Evolutionary conservation across 2,329 filamentous ascomycete species (phyloP).

Genomic region (Colletotrichum karsti): DNA sequence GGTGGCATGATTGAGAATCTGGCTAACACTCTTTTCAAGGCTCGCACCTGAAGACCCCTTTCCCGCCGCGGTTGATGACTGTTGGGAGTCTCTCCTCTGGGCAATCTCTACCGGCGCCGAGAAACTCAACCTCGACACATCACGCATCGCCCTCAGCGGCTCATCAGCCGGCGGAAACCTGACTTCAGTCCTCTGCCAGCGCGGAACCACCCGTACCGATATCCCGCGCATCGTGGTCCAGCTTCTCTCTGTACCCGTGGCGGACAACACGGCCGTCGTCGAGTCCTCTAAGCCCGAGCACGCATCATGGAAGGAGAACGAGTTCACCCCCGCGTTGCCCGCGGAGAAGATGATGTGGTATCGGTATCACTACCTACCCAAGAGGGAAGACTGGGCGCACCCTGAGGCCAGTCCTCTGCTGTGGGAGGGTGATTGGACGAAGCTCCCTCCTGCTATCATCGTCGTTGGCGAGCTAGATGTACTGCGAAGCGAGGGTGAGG

Average conservation of each 20-base stretch:
- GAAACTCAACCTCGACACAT: constrained; percentile 47
- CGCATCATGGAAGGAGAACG: constrained; percentile 57
- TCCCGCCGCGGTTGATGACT: constrained; percentile 65
- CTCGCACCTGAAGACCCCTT: constrained; percentile 65
- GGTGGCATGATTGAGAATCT: too few species aligned
- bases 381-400: constrained; percentile 51
- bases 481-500: constrained; percentile 61
- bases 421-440: constrained; percentile 56
- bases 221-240: constrained; percentile 47
- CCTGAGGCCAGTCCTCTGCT: constrained; percentile 64
- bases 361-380: constrained; percentile 63
- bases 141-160: constrained; percentile 50
- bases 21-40: constrained; percentile 36
- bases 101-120: constrained; percentile 37
- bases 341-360: constrained; percentile 70
- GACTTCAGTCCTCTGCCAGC: constrained; percentile 61
- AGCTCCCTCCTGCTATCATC: constrained; percentile 58
- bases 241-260: constrained; percentile 65
- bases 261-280: constrained; percentile 66
- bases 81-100: constrained; percentile 64
- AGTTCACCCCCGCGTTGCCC: constrained; percentile 60
- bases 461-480: constrained; percentile 66
- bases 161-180: constrained; percentile 61
- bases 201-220: constrained; percentile 46
- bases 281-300: constrained; percentile 42